A percentile compares a stretch with the other conserved stretches of the same genome.
Conservation (phyloP, 768 basidiomycete species). For the Phaeotremella fagi region DNA sequence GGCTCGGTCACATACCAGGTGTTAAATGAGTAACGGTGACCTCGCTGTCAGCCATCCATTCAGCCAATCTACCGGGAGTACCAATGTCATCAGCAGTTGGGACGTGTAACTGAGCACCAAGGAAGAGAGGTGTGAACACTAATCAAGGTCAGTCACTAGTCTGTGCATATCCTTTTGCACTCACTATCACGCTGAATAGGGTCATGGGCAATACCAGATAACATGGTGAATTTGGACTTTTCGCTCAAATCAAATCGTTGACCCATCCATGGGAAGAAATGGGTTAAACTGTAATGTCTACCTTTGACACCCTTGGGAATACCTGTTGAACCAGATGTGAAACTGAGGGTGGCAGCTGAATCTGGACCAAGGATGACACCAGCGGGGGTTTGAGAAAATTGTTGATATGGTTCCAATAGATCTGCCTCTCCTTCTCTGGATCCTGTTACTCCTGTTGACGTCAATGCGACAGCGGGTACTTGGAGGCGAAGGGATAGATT, state of each 20-base stretch:
- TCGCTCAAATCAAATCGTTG: constrained; percentile 70
- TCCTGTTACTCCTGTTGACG: constrained; percentile 66
- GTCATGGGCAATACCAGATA: constrained; percentile 97
- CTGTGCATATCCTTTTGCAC: constrained; percentile 45
- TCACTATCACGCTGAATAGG: constrained; percentile 97
- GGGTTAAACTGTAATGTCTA: constrained; percentile 89
- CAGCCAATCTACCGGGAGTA: constrained; percentile 89
- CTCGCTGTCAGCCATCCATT: constrained; percentile 92
- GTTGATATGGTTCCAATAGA: constrained; percentile 57
- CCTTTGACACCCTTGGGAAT: constrained; percentile 98
- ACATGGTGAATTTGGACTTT: constrained; percentile 88
- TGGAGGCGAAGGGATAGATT: constrained; percentile 83
- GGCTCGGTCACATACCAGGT: constrained; percentile 51
- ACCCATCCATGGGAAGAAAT: constrained; percentile 99
- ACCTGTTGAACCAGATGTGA: constrained; percentile 95
- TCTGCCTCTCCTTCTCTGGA: constrained; percentile 51
- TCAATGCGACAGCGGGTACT: constrained; percentile 79
- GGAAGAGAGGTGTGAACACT: constrained; percentile 99
- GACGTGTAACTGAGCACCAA: constrained; percentile 90
- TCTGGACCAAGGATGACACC: constrained; percentile 88
- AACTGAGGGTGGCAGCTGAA: constrained; percentile 85
- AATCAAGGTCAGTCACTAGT: constrained; percentile 7
- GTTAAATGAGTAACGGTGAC: constrained; percentile 97
- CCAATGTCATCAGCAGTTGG: constrained; percentile 96
- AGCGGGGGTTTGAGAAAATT: constrained; percentile 66